phyloP scores from a whole-genome alignment of 2,329 filamentous ascomycete genomes.

The Cordyceps fumosorosea region DNA sequence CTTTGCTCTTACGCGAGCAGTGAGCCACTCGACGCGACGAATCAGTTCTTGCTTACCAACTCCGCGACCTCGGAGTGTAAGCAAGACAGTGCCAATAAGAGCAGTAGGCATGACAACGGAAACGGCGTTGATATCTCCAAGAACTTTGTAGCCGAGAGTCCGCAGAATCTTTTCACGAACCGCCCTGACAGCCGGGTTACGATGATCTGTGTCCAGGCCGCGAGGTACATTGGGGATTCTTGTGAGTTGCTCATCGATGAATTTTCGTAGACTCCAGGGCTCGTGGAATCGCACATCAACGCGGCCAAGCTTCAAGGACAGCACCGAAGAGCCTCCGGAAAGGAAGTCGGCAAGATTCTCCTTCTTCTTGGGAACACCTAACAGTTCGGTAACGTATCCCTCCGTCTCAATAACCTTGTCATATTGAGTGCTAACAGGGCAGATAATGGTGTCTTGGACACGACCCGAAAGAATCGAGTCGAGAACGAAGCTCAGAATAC shows the following conservation, averaged over 20 bases:
- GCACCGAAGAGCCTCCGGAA: conserved; percentile 73
- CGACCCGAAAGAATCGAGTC: conserved; percentile 85
- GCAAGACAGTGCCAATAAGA: conserved; percentile 83
- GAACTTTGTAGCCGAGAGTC: conserved; percentile 83
- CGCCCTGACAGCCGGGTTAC: conserved; percentile 41
- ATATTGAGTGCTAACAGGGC: conserved; percentile 94
- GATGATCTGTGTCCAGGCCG: conserved; percentile 38
- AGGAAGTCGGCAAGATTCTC: conserved; percentile 89
- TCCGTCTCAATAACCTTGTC: conserved; percentile 99
- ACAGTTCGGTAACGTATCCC: conserved; percentile 88
- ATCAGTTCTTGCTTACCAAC: conserved; percentile 83
- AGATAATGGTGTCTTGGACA: conserved; percentile 86
- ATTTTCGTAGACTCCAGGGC: conserved; percentile 83
- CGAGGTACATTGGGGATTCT: conserved; percentile 39
- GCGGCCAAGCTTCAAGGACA: conserved; percentile 81
- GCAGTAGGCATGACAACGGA: conserved; percentile 98
- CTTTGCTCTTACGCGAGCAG: conserved; percentile 71
- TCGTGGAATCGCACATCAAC: conserved; percentile 96
- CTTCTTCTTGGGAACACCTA: conserved; percentile 91
- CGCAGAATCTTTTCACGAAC: conserved; percentile 68
- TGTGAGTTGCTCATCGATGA: conserved; percentile 69
- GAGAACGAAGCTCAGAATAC: conserved; percentile 84
- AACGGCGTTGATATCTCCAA: conserved; percentile 90
- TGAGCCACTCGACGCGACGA: conserved; percentile 85
- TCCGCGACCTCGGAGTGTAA: conserved; percentile 85